Evolutionary conservation across 371 early-diverging fungal species (phyloP).

Genomic region (Rhizopus sp.): DNA sequence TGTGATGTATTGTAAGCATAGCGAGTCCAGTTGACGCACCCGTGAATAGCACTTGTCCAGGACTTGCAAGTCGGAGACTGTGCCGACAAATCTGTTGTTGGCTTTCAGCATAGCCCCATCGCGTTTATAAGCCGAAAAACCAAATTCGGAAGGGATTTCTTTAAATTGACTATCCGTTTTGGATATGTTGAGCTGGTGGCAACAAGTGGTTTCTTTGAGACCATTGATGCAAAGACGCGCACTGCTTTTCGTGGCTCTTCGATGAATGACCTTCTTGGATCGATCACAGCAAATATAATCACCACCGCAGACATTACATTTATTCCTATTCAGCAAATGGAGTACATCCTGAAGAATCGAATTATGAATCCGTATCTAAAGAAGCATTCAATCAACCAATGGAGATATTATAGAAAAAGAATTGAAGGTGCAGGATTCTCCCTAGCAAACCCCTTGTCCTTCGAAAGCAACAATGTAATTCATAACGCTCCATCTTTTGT

Average conservation of each 20-base stretch:
- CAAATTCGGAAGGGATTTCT: conserved; percentile 9
- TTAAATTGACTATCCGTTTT: conserved; percentile 8
- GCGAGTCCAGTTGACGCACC: no score
- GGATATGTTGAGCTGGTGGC: conserved; percentile 14
- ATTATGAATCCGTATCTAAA: conserved; percentile 11
- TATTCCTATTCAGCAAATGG: conserved; percentile 8
- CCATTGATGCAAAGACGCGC: conserved; percentile 8
- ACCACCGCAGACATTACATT: conserved; percentile 12
- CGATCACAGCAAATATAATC: conserved; percentile 9
- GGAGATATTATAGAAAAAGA: conserved; percentile 16
- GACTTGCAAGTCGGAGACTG: conserved; percentile 9
- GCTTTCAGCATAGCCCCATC: conserved; percentile 7
- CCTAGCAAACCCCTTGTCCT: conserved; percentile 11
- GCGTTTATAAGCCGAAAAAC: conserved; percentile 8
- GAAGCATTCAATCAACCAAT: conserved; percentile 13
- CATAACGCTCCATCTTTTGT: conserved; percentile 18
- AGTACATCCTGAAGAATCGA: conserved; percentile 9
- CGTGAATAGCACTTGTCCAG: no score
- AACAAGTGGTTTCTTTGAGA: conserved; percentile 14
- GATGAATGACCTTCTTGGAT: conserved; percentile 4
- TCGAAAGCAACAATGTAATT: conserved; percentile 10
- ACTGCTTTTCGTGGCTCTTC: conserved; percentile 17
- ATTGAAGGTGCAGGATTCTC: conserved; percentile 14
- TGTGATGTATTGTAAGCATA: no score
- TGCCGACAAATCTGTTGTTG: conserved; percentile 9